A percentile compares a stretch with the other conserved stretches of the same genome.
These are phyloP conservation scores for Edaphochlamys debaryana DNA, from an alignment of 139 green algal genomes.

Conservation along the genomic window DNA sequence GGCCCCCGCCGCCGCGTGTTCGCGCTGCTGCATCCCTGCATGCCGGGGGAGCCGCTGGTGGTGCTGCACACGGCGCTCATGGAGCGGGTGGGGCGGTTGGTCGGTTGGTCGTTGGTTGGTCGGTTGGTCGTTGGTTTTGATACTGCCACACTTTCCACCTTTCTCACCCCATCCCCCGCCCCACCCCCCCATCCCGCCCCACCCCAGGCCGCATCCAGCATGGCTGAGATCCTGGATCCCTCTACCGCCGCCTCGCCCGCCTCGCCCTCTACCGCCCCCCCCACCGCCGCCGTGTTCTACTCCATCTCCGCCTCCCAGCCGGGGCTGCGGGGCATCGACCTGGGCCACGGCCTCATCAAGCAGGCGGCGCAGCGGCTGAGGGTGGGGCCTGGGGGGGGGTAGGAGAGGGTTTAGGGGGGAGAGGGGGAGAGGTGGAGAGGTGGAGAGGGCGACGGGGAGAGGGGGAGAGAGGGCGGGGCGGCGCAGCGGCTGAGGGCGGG, in stretches of 20 bases:
- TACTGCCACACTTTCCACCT: too few species aligned
- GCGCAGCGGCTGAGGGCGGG: too few species aligned
- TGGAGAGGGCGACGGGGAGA: too few species aligned
- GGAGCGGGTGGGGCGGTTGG: not conserved
- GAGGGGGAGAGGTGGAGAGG: not conserved
- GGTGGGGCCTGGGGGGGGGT: constrained; percentile 3
- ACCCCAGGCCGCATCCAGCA: not conserved
- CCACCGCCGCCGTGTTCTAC: constrained; percentile 78
- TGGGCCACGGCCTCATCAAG: constrained; percentile 89
- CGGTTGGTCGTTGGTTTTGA: too few species aligned
- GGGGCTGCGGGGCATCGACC: constrained; percentile 80
- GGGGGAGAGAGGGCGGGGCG: too few species aligned
- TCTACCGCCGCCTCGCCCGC: not conserved
- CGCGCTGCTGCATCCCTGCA: constrained; percentile 76
- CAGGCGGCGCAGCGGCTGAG: constrained; percentile 42
- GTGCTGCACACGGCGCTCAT: constrained; percentile 80
- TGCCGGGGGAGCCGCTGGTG: constrained; percentile 78
- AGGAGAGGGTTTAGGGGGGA: too few species aligned
- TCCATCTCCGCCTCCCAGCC: constrained; percentile 77
- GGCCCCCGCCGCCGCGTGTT: constrained; percentile 64
- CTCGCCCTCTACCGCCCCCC: not conserved
- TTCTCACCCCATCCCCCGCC: too few species aligned
- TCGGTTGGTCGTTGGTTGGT: not conserved
- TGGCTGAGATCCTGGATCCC: constrained; percentile 3
- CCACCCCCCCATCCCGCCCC: not conserved